Conservation (phyloP, 306 rosid genomes). For the Pterocarpus santalinus region DNA sequence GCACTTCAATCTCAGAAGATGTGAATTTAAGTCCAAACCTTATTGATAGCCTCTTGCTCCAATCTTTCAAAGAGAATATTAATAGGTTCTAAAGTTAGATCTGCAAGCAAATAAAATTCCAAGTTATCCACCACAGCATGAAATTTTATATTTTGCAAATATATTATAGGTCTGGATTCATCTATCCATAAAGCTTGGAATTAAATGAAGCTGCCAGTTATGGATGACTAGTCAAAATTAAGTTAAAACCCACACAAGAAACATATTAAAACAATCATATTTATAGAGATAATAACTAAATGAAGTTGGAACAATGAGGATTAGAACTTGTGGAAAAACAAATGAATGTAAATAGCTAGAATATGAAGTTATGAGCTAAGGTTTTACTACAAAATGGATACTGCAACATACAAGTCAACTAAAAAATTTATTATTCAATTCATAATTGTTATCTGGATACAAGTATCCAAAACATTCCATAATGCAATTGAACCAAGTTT, state of each 20-base stretch:
- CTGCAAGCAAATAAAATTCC: slow-evolving; percentile 56
- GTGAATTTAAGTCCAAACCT: slow-evolving; percentile 63
- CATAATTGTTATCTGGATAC: background rate
- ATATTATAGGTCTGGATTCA: background rate
- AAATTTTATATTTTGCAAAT: slow-evolving; percentile 5
- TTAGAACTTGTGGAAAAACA: background rate
- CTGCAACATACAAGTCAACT: background rate
- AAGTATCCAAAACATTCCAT: background rate
- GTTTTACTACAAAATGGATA: background rate
- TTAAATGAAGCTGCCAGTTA: background rate
- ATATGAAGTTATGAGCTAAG: background rate
- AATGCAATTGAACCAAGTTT: background rate
- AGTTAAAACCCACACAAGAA: background rate
- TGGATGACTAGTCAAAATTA: slow-evolving; percentile 20
- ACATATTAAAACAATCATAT: background rate
- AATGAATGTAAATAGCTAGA: background rate
- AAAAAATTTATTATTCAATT: background rate
- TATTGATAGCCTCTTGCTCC: slow-evolving; percentile 83
- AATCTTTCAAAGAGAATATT: slow-evolving; percentile 66
- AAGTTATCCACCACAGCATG: slow-evolving; percentile 35
- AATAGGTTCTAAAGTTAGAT: slow-evolving; percentile 72
- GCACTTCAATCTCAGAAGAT: slow-evolving; percentile 22
- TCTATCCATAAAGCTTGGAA: slow-evolving; percentile 16
- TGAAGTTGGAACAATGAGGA: background rate
- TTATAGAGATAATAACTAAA: background rate